These are phyloP conservation scores for Phytophthora sp. DNA, from an alignment of 352 stramenopile species.

Conservation along the genomic window DNA sequence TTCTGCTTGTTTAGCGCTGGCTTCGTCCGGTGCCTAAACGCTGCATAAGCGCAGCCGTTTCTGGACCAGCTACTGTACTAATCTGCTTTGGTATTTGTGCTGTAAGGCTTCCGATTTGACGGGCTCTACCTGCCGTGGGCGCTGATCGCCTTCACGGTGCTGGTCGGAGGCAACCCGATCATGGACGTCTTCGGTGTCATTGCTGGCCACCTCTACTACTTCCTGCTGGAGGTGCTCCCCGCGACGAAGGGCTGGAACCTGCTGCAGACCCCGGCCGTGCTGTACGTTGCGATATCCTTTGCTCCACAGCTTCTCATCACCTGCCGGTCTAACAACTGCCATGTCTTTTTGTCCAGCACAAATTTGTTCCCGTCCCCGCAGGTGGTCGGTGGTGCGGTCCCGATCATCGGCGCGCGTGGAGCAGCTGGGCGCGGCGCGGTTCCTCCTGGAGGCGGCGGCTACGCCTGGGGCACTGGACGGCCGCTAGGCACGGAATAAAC, in stretches of 20 bases:
- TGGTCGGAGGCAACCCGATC: conserved; percentile 86
- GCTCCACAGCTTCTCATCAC: background rate
- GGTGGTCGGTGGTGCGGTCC: conserved; percentile 38
- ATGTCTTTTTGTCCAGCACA: conserved; percentile 19
- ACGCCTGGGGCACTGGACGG: conserved; percentile 73
- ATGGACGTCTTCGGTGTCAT: conserved; percentile 88
- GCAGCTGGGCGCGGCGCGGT: conserved; percentile 34
- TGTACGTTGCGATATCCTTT: conserved; percentile 53
- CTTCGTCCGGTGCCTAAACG: background rate
- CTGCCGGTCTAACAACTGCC: conserved; percentile 4
- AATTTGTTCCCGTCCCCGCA: conserved; percentile 78
- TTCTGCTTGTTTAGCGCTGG: background rate
- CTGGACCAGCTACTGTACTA: background rate
- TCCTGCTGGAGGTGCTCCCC: conserved; percentile 87
- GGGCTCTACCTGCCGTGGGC: conserved; percentile 90
- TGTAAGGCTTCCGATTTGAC: conserved; percentile 83
- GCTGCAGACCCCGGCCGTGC: conserved; percentile 80
- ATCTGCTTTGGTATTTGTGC: background rate
- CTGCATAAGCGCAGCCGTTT: background rate
- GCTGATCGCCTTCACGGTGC: conserved; percentile 88
- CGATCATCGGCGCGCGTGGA: conserved; percentile 70
- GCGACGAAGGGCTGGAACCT: conserved; percentile 86
- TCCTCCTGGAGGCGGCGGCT: conserved; percentile 54
- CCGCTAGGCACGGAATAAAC: conserved; percentile 48
- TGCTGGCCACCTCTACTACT: conserved; percentile 91